A percentile compares a stretch with the other conserved stretches of the same genome.
Conservation (phyloP, 495 filamentous ascomycete species). For the Trichoderma reesei region DNA sequence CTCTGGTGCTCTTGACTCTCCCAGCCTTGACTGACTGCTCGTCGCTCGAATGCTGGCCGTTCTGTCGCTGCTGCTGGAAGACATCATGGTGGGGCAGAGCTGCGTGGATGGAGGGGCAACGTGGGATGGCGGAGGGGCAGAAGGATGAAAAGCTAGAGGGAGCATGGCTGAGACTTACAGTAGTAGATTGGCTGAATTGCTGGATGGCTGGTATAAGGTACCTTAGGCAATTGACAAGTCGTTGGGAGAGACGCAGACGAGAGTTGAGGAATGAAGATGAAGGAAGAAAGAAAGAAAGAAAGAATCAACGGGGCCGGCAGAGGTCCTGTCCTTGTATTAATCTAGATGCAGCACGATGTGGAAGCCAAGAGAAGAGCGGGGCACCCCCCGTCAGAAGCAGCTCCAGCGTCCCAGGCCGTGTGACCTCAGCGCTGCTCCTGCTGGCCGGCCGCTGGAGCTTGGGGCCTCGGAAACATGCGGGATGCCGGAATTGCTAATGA, state of each 20-base stretch:
- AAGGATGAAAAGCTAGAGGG: no score
- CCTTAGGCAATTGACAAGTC: neutral
- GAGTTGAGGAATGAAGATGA: neutral
- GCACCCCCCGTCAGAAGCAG: neutral
- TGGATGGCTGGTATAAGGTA: no score
- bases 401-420: neutral
- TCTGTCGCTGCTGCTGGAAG: neutral
- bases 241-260: neutral
- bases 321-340: no score
- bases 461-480: slow-evolving; percentile 1
- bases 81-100: neutral
- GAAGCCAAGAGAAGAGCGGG: slow-evolving; percentile 1
- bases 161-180: slow-evolving; percentile 1
- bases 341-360: neutral
- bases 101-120: slow-evolving; percentile 1
- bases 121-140: neutral
- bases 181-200: neutral
- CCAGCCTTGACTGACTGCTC: neutral
- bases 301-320: neutral
- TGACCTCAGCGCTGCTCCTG: slow-evolving; percentile 1
- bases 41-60: neutral
- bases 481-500: neutral
- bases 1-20: neutral
- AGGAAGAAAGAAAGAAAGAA: neutral
- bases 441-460: slow-evolving; percentile 1